These are phyloP conservation scores for Panicum hallii DNA, from an alignment of 202 grass and related monocot genomes.

Conservation along the genomic window DNA sequence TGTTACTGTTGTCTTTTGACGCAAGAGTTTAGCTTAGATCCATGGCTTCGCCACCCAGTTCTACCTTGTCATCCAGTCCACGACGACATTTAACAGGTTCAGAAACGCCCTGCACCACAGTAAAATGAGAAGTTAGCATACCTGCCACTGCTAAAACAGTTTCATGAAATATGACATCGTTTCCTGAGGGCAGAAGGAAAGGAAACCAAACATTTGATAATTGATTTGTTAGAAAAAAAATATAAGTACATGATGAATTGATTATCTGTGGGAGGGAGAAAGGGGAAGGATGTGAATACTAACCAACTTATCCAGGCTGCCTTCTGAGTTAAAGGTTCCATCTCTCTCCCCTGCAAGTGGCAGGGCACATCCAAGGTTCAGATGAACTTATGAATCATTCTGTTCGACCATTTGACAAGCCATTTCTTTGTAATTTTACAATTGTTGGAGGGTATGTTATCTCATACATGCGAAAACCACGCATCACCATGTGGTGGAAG, in stretches of 20 bases:
- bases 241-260: neutral
- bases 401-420: slow-evolving; percentile 33
- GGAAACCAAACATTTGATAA: slow-evolving; percentile 14
- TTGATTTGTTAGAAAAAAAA: slow-evolving; percentile 33
- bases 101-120: slow-evolving; percentile 62
- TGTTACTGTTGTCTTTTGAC: neutral
- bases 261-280: slow-evolving; percentile 15
- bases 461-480: neutral
- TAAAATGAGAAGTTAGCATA: slow-evolving; percentile 18
- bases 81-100: slow-evolving; percentile 64
- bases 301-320: slow-evolving; percentile 45
- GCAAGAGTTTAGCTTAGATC: slow-evolving; percentile 43
- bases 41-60: slow-evolving; percentile 46
- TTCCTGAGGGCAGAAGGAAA: neutral
- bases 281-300: neutral
- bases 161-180: neutral
- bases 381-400: neutral
- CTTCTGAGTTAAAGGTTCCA: slow-evolving; percentile 36
- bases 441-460: neutral
- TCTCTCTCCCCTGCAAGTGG: slow-evolving; percentile 47
- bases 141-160: slow-evolving; percentile 7
- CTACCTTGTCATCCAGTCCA: slow-evolving; percentile 71
- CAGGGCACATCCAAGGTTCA: slow-evolving; percentile 13
- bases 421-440: neutral
- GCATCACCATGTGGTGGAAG: neutral